Conservation (phyloP, 1,284 basidiomycete species). For the Cutaneotrichosporon sp. region DNA sequence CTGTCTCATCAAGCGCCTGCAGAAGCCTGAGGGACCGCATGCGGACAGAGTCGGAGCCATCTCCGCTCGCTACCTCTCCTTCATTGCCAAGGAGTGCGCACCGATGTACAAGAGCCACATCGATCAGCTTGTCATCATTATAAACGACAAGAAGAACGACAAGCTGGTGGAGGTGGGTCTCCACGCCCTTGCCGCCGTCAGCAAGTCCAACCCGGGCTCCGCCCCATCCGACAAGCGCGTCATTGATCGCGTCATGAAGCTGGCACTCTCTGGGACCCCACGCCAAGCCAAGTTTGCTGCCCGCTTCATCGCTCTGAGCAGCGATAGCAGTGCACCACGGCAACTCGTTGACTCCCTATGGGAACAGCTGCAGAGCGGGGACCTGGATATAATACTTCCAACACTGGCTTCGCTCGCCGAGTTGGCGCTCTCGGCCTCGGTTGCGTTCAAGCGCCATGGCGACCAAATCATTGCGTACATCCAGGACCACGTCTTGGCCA, state of each 20-base stretch:
- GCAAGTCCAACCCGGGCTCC: conserved; percentile 57
- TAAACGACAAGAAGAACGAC: conserved; percentile 61
- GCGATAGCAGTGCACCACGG: conserved; percentile 55
- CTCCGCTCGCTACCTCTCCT: conserved; percentile 48
- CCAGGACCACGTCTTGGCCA: conserved; percentile 66
- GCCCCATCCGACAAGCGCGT: conserved; percentile 61
- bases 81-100: conserved; percentile 73
- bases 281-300: conserved; percentile 83
- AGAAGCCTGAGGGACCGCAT: conserved; percentile 28
- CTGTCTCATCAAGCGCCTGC: conserved; percentile 62
- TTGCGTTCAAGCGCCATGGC: conserved; percentile 70
- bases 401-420: conserved; percentile 70
- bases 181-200: conserved; percentile 67
- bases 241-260: conserved; percentile 61
- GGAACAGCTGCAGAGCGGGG: conserved; percentile 57
- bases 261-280: conserved; percentile 60
- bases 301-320: conserved; percentile 63
- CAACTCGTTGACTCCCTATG: conserved; percentile 53
- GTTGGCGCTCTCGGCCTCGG: conserved; percentile 63
- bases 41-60: conserved; percentile 15
- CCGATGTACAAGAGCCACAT: conserved; percentile 68
- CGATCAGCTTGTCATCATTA: conserved; percentile 64
- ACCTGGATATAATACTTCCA: conserved; percentile 59
- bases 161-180: conserved; percentile 63
- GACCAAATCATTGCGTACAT: conserved; percentile 68